Evolutionary conservation across 495 filamentous ascomycete species (phyloP).

Genomic region (Stereocaulon alpinum): DNA sequence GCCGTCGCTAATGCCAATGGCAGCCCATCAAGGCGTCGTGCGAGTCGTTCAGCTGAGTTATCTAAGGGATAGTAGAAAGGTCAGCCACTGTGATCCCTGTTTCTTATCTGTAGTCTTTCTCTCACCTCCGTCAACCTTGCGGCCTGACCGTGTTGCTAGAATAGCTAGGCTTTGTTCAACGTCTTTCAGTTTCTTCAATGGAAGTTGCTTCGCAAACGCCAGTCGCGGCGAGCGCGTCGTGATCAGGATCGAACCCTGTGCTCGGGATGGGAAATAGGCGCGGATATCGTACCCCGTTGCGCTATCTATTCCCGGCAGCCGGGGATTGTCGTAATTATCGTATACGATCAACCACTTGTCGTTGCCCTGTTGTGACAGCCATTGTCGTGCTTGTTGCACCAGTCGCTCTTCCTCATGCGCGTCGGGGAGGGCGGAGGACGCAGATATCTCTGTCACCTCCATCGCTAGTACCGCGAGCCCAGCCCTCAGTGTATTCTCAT

Average conservation of each 20-base stretch:
- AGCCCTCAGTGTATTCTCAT: conserved; percentile 5
- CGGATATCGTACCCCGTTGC: conserved; percentile 27
- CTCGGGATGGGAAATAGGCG: conserved; percentile 26
- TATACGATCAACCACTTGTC: conserved; percentile 26
- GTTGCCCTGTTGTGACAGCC: conserved; percentile 27
- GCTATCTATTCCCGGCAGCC: conserved; percentile 22
- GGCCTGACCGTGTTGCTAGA: conserved; percentile 27
- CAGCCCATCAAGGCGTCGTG: conserved; percentile 22
- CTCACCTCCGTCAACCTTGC: conserved; percentile 14
- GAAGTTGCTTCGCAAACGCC: conserved; percentile 24
- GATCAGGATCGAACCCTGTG: conserved; percentile 33
- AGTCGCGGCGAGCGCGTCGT: conserved; percentile 33
- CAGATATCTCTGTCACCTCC: not conserved
- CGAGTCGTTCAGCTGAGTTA: conserved; percentile 3
- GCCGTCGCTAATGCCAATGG: conserved; percentile 26
- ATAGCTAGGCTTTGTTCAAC: conserved; percentile 28
- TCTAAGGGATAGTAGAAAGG: not conserved
- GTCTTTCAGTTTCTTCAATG: conserved; percentile 27
- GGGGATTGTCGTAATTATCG: conserved; percentile 26
- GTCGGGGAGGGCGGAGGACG: too few relatives aligned
- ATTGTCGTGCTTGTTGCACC: conserved; percentile 26
- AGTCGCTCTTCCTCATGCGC: conserved; percentile 21
- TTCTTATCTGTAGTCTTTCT: conserved; percentile 18
- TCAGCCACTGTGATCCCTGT: not conserved
- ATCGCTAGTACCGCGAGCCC: conserved; percentile 2